Percentiles rank a stretch among this genome's conserved stretches.
phyloP scores from a whole-genome alignment of 1,284 basidiomycete species.

The Melanopsichium pennsylvanicum region DNA sequence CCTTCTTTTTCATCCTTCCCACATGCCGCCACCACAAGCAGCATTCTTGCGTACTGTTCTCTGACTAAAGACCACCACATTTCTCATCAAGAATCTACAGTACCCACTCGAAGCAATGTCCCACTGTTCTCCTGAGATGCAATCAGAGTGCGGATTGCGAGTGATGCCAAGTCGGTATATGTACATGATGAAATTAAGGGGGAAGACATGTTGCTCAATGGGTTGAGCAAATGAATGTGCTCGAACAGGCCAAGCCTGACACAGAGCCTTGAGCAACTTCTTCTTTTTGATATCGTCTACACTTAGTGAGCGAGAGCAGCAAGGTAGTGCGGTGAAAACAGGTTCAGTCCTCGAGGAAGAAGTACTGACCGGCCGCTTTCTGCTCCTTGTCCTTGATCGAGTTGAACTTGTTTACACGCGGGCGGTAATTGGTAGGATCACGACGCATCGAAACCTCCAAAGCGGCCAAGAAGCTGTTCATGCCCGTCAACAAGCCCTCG shows the following conservation, averaged over 20 bases:
- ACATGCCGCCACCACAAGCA: background rate
- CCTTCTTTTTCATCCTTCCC: background rate
- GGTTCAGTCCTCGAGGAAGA: constrained; percentile 62
- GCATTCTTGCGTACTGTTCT: too few species aligned
- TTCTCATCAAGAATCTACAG: too few species aligned
- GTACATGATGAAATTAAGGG: background rate
- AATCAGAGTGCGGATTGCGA: background rate
- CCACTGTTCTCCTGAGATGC: too few species aligned
- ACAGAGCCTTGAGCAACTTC: background rate
- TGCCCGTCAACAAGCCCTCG: constrained; percentile 62
- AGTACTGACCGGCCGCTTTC: constrained; percentile 63
- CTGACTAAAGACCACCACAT: too few species aligned
- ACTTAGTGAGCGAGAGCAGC: background rate
- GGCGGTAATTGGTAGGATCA: constrained; percentile 64
- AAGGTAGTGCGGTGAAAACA: background rate
- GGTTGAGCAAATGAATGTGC: background rate
- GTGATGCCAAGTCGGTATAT: constrained; percentile 3
- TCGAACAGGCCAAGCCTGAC: background rate
- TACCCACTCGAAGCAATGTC: too few species aligned
- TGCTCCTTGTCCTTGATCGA: constrained; percentile 66
- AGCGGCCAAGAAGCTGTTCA: constrained; percentile 64
- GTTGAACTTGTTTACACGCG: constrained; percentile 65
- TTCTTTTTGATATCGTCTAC: constrained; percentile 4
- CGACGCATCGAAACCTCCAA: constrained; percentile 65
- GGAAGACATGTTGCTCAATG: too few species aligned